phyloP scores from a whole-genome alignment of 495 filamentous ascomycete species.

The Hypoxylon fuscum region DNA sequence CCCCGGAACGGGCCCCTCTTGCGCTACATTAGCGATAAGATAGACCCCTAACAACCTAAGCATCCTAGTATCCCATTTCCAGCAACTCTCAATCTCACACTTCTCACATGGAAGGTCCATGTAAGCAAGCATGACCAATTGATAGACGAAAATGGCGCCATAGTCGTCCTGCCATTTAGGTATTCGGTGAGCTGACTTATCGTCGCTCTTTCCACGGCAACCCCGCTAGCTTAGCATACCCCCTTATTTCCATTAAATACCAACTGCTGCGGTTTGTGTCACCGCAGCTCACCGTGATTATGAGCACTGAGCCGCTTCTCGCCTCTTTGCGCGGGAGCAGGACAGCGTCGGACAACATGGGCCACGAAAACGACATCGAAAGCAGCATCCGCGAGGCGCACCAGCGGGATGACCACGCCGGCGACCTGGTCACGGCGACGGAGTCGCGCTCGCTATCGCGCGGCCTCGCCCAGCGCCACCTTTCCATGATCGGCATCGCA shows the following conservation, averaged over 20 bases:
- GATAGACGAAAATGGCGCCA: constrained; percentile 26
- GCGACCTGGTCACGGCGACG: constrained; percentile 44
- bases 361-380: constrained; percentile 9
- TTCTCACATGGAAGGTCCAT: constrained; percentile 2
- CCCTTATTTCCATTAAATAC: constrained; percentile 8
- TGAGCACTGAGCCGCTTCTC: constrained; percentile 38
- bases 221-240: background rate
- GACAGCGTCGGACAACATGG: constrained; percentile 29
- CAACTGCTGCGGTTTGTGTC: background rate
- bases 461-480: constrained; percentile 55
- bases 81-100: constrained; percentile 9
- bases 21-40: constrained; percentile 17
- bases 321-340: constrained; percentile 10
- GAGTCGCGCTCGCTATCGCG: constrained; percentile 52
- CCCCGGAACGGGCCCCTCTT: background rate
- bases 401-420: constrained; percentile 11
- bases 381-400: constrained; percentile 2
- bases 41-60: background rate
- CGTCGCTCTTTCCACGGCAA: background rate
- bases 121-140: constrained; percentile 21
- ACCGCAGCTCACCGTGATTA: constrained; percentile 11
- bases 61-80: background rate
- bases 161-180: constrained; percentile 10
- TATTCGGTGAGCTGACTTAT: constrained; percentile 14
- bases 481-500: constrained; percentile 59